Evolutionary conservation across 1,139 yeast species (phyloP), one percentile per base, ranked within the genome.

Genomic region (Saccharomyces hybrid): DNA sequence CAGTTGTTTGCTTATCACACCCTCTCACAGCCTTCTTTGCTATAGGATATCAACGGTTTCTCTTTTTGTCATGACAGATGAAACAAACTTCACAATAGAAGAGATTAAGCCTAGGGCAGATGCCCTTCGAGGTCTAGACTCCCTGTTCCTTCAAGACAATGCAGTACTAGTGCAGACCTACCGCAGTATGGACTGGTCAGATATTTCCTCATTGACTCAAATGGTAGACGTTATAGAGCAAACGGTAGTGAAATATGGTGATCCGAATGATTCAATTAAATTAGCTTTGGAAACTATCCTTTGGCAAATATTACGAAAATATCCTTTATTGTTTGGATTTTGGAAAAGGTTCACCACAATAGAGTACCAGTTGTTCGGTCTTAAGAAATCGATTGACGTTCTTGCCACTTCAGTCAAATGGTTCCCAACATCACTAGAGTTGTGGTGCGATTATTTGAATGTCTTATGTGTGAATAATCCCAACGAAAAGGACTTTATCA

Each of bases 361-460:
- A 2, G 80, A 76, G 54, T 81, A 77, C 58, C 81, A 82, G 59
- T 58, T 82, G 49, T 75, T 75, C 57, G 90, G 89, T 0, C 65
- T 77, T 1, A 73, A 76, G 1, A 73, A 74, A 2, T 81, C 87
- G 1, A 71, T 82, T 2, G 66, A 68, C 1, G 70, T 79, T 0
- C 65, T 84, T 48, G 71, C 75, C 13, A 66, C 70, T 29, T 75
- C 85, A 0, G 76, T 83, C 4, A 72, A 69, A 8, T 71, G 71
- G 0, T 81, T 79, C 58, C 87, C 87, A 0, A 71, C 73, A 46
- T 82, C 86, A 1, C 60, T 84, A 9, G 85, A 80, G 13, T 69
- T 85, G 3, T 85, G 93, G 93, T 63, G 73, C 1, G 89, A 84
- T 59, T 84, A 82, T 63, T 63, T 84, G 54, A 74, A 76, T 46